Conservation (phyloP, 2,329 filamentous ascomycete species). For the Gaeumannomyces sp. region DNA sequence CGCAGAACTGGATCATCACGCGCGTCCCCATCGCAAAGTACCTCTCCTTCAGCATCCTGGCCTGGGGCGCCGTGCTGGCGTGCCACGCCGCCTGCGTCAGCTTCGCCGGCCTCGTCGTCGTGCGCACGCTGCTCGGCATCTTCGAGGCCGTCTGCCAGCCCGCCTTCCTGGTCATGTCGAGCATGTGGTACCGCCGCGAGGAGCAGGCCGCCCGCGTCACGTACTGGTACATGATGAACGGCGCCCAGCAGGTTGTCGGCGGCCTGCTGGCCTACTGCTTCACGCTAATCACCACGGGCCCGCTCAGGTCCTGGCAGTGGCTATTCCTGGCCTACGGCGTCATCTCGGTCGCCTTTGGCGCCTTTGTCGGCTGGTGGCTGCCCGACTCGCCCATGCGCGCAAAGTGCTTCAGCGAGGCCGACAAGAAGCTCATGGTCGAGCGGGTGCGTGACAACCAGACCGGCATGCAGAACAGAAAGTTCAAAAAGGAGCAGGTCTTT, state of each 20-base stretch:
- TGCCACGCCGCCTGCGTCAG: slow-evolving; percentile 55
- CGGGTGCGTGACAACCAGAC: slow-evolving; percentile 56
- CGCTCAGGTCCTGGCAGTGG: slow-evolving; percentile 60
- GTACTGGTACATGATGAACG: slow-evolving; percentile 77
- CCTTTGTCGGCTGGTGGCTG: slow-evolving; percentile 57
- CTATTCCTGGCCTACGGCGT: slow-evolving; percentile 62
- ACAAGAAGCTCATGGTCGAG: slow-evolving; percentile 59
- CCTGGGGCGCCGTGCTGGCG: slow-evolving; percentile 57
- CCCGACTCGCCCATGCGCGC: slow-evolving; percentile 67
- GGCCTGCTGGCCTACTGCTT: slow-evolving; percentile 63
- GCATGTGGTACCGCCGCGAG: slow-evolving; percentile 65
- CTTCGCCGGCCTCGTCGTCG: slow-evolving; percentile 52
- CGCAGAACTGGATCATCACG: slow-evolving; percentile 48
- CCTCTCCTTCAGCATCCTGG: slow-evolving; percentile 54
- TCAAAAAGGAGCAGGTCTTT: slow-evolving; percentile 39
- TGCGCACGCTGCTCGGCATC: slow-evolving; percentile 62
- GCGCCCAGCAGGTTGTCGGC: slow-evolving; percentile 65
- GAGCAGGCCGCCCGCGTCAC: slow-evolving; percentile 62
- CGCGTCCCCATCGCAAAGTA: slow-evolving; percentile 64
- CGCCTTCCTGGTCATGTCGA: slow-evolving; percentile 58
- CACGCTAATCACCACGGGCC: slow-evolving; percentile 43
- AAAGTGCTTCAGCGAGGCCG: slow-evolving; percentile 60
- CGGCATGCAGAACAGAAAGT: slow-evolving; percentile 49
- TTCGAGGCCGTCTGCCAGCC: slow-evolving; percentile 68
- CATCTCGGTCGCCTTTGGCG: slow-evolving; percentile 56